Evolutionary conservation across 768 basidiomycete genomes (phyloP), one percentile per base, ranked within the genome.

Genomic region (Nevesoporus exiguus): DNA sequence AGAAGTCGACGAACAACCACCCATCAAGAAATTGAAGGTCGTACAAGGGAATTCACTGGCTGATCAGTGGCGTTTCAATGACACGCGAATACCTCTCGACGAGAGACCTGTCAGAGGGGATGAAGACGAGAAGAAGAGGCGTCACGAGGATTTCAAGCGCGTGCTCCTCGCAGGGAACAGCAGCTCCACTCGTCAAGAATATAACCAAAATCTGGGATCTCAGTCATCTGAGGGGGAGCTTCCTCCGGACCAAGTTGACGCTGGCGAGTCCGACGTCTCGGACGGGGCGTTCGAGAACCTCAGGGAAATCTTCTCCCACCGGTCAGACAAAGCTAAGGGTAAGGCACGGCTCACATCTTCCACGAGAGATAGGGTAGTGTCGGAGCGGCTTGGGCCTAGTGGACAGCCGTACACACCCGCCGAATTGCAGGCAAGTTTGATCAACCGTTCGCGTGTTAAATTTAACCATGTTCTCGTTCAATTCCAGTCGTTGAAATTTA

Each of bases 351-450:
- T 58, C 39, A 69, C 66, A 55, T 57, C 44, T 41, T 66, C 47
- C 17, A 59, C 39, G 13, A 68, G 57, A 53, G 54, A 50, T 22
- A 80, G 76, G 60, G 74, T 72, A 51, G 60, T 54, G 3, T 70
- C 71, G 27, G 77, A 77, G 54, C 54, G 34, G 9, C 56, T 86
- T 22, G 90, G 90, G 2, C 86, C 88, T 1, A 80, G 82, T 55
- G 90, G 89, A 0, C 65, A 85, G 65, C 47, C 83, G 10, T 93
- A 85, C 58, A 93, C 91, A 2, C 87, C 88, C 2, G 66, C 93
- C 22, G 92, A 94, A 68, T 70, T 82, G 44, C 92, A 93, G 70
- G 82, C 74, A 64, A 49, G 70, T 25, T 22, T 42, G n/a, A 3
- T 47, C 27, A 4, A 14, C n/a, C 52, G 13, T 25, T 30, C 47